Evolutionary conservation across 495 filamentous ascomycete species (phyloP), one percentile per base, ranked within the genome.

Genomic region (Rostrohypoxylon terebratum): DNA sequence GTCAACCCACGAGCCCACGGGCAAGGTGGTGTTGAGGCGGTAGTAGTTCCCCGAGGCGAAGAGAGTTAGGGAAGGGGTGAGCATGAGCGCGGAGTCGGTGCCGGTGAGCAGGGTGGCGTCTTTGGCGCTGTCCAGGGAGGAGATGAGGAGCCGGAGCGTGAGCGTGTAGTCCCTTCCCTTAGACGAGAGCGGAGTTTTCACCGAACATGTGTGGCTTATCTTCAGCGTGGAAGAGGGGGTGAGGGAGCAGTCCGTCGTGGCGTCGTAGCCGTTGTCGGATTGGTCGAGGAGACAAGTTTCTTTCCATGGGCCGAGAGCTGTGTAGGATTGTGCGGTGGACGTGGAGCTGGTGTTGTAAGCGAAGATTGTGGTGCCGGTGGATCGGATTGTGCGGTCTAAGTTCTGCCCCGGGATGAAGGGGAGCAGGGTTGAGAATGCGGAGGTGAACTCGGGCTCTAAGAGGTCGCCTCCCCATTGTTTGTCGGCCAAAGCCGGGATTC

Each of bases 401-500:
- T 84, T 86, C 76, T 87, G 84, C 0, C 38, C 83, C 4, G 85
- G 85, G 7, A 82, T 75, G 1, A 55, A 63, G 0, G 79, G 69
- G 20, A 80, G 81, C 2, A 87, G 75, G 3, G 62, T 61, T 6
- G 77, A 62, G 55, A 86, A 84, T 6, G 81, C 76, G 7, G 64
- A 45, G 0, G 67, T 23, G 66, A 83, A 87, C 44, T 86, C 84
- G 0, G 70, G 38, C 31, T 79, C 78, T 0, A 75, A 73, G 9
- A 86, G 72, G 28, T 81, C 77, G 0, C 85, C 84, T 23, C 85
- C 84, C 84, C 85, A 87, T 69, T 87, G 85, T 75, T 87, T 87
- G 71, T 87, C 85, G 11, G 77, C 83, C 6, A 87, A 74, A 5
- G 85, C 84, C 2, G 85, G 84, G 10, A 86, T 78, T 3, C 80